Base-by-base conservation (phyloP, 495 filamentous ascomycete genomes). In the Hypoxylon lienhwacheense region DNA sequence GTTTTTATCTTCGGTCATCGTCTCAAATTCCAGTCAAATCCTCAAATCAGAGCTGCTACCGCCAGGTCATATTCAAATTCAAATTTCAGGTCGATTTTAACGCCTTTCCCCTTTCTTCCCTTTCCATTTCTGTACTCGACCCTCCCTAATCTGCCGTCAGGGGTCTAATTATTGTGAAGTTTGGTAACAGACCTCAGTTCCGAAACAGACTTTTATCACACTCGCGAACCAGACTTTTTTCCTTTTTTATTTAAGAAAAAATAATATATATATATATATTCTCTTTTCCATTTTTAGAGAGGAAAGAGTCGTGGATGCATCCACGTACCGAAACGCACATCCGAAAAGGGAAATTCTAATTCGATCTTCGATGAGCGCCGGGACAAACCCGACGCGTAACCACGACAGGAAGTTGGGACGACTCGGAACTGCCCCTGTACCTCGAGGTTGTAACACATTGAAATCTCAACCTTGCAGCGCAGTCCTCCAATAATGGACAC, bases 401-500 rank as follows among this genome's bases (percentile, higher is more conserved):
- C 25, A 47, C 35, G 31, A 24, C n/a, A 41, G 35, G 46, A 52
- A 47, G 17, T 36, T 51, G 14, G 28, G 50, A n/a, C 24, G 7
- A 14, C 28, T 26, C 22, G 29, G 36, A 47, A 35, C 6, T 29
- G 35, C 20, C 46, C 57, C 46, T 61, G 51, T 33, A 28, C 28
- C 21, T 47, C 21, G 28, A 35, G 11, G 28, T n/a, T 55, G 57
- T 31, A 61, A 52, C 57, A 29, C 31, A 51, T 61, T 61, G 25
- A 55, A 28, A 49, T 28, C 39, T 24, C 14, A 39, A 32, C 53
- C 39, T 47, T 15, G 55, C 43, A 25, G 46, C 26, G n/a, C 44
- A 22, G 34, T 55, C 49, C 51, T 53, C 44, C 45, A 58, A 59
- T 55, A 53, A 63, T 66, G 63, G 59, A 59, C n/a, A n/a, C n/a